Percentiles rank a stretch among this genome's conserved stretches.
phyloP scores from a whole-genome alignment of 2,329 filamentous ascomycete species.

The Leptodontidium sp. region DNA sequence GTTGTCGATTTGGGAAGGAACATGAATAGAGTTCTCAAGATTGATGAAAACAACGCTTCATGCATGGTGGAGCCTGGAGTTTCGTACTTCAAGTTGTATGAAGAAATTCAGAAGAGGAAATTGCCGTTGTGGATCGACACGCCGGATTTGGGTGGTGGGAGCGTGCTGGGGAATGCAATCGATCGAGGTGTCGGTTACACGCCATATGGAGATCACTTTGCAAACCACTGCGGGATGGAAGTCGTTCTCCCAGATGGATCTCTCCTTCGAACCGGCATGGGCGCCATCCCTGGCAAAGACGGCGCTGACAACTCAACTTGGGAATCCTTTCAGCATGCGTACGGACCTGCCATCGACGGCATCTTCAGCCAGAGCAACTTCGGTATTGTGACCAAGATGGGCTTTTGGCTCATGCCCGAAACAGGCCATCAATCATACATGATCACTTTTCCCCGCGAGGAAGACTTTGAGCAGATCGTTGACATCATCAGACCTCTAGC shows the following conservation, averaged over 20 bases:
- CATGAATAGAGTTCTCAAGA: too few species aligned
- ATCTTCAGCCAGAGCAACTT: conserved; percentile 61
- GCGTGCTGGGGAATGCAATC: too few species aligned
- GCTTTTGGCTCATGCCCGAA: conserved; percentile 61
- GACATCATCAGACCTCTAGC: conserved; percentile 54
- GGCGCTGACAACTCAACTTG: conserved; percentile 20
- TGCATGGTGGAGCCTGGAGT: too few species aligned
- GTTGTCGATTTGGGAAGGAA: too few species aligned
- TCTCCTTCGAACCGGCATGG: conserved; percentile 56
- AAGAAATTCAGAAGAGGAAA: too few species aligned
- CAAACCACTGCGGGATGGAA: conserved; percentile 53
- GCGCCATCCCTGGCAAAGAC: conserved; percentile 51
- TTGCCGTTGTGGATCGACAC: too few species aligned
- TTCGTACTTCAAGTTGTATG: too few species aligned
- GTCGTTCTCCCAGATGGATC: conserved; percentile 55
- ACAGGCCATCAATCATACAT: conserved; percentile 55
- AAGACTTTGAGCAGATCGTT: conserved; percentile 56
- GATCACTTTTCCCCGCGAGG: conserved; percentile 57
- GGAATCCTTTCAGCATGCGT: conserved; percentile 51
- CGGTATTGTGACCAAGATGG: conserved; percentile 63
- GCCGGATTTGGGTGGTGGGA: too few species aligned
- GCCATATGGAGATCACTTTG: conserved; percentile 54
- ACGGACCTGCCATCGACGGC: conserved; percentile 53
- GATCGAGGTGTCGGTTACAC: too few species aligned
- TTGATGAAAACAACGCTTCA: too few species aligned